Percentiles rank a stretch among this genome's conserved stretches.
Evolutionary conservation across 306 rosid species (phyloP).

Genomic region (Bauhinia variegata): DNA sequence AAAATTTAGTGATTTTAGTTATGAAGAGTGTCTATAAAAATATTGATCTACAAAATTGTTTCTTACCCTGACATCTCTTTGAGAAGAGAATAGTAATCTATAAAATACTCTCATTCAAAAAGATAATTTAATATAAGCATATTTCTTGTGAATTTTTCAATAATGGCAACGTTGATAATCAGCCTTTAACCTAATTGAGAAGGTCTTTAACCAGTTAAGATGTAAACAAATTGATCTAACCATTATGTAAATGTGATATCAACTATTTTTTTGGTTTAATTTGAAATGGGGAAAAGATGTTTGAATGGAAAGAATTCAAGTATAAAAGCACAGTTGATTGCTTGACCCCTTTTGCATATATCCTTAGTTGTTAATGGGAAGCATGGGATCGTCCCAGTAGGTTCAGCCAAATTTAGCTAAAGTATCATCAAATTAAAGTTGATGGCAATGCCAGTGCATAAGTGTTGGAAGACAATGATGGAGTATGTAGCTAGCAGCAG

Average conservation of each 20-base stretch:
- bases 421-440: conserved; percentile 26
- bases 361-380: conserved; percentile 34
- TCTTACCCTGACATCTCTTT: too few relatives aligned
- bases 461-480: conserved; percentile 45
- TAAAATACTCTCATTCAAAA: too few relatives aligned
- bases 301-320: conserved; percentile 27
- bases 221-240: too few relatives aligned
- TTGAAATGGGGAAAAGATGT: conserved; percentile 13
- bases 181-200: too few relatives aligned
- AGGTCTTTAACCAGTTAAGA: too few relatives aligned
- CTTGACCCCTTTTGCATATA: conserved; percentile 28
- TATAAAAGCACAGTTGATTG: conserved; percentile 30
- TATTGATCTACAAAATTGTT: too few relatives aligned
- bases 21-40: too few relatives aligned
- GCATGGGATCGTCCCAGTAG: conserved; percentile 17
- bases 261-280: conserved; percentile 9
- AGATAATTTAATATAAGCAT: too few relatives aligned
- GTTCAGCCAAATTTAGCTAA: conserved; percentile 38
- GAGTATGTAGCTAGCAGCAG: conserved; percentile 21
- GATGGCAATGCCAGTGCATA: conserved; percentile 35
- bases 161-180: too few relatives aligned
- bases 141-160: too few relatives aligned
- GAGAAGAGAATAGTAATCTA: too few relatives aligned
- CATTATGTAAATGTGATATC: conserved; percentile 15
- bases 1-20: too few relatives aligned